Evolutionary conservation across 768 basidiomycete species (phyloP), one percentile per base, ranked within the genome.

Genomic region (Mrakia blollopis): DNA sequence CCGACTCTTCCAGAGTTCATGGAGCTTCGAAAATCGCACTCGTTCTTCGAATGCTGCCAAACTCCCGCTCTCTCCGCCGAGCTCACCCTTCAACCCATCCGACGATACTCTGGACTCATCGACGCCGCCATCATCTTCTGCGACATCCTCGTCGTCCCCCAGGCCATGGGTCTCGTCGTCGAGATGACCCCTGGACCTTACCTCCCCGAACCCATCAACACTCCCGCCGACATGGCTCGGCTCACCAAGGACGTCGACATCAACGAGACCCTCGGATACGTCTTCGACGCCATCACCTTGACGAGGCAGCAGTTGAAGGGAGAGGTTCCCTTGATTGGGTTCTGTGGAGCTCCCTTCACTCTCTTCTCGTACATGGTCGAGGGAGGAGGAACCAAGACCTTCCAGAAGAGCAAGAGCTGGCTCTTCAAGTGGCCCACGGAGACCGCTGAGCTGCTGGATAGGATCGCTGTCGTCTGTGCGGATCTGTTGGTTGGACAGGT

Each of bases 41-140:
- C 91, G 67, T 99, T 99, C 86, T 98, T 99, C 83, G 91, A 95
- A 82, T 87, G 98, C 78, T 98, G 97, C 83, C 90, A 92, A 80
- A 91, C 92, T 0, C 96, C 97, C n/a, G 87, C 86, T 18, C 88
- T 98, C 74, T 94, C 96, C 30, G 90, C 88, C 57, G 89, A 93
- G 82, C 86, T 99, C 81, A 98, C 97, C 21, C 84, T 97, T n/a
- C 97, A 98, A 83, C 97, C 97, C 69, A 93, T 98, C 81, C 88
- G 90, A 70, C 89, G 94, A 62, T 98, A 92, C 85, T 83, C 89
- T 1, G 92, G 90, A 63, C 87, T 95, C 50, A 84, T 99, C 81
- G 97, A 98, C 84, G 96, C 96, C 16, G 88, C 94, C 75, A 98
- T 98, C 85, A 98, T 98, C 84, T 99, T 99, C 86, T 92, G 90